phyloP scores from a whole-genome alignment of 495 filamentous ascomycete species.

The Trypethelium eluteriae region DNA sequence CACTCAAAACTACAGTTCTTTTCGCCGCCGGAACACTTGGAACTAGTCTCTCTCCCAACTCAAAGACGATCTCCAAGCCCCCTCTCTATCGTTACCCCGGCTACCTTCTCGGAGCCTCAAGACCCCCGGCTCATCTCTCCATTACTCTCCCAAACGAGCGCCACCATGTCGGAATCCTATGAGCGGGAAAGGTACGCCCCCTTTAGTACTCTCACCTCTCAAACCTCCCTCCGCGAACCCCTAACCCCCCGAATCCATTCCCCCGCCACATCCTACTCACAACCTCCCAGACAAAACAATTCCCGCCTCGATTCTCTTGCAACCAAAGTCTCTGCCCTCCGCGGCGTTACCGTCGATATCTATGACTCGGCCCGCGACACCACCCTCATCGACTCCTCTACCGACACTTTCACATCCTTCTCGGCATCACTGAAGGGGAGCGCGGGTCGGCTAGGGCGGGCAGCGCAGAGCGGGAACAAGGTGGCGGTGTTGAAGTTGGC shows the following conservation, averaged over 20 bases:
- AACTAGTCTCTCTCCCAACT: background rate
- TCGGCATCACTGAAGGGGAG: slow-evolving; percentile 69
- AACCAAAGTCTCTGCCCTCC: slow-evolving; percentile 80
- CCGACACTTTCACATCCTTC: slow-evolving; percentile 59
- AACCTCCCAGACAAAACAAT: slow-evolving; percentile 72
- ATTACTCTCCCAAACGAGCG: background rate
- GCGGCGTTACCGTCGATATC: slow-evolving; percentile 96
- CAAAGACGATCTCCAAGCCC: background rate
- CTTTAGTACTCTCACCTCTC: slow-evolving; percentile 1
- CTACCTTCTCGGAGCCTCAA: background rate
- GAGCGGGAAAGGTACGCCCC: slow-evolving; percentile 69
- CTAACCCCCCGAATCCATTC: background rate
- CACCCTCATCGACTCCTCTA: slow-evolving; percentile 73
- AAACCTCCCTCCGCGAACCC: background rate
- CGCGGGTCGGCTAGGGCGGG: slow-evolving; percentile 76
- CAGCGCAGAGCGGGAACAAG: slow-evolving; percentile 86
- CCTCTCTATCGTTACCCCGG: background rate
- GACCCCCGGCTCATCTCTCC: background rate
- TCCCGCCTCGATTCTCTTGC: slow-evolving; percentile 85
- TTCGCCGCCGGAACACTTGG: background rate
- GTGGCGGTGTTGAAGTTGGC: slow-evolving; percentile 83
- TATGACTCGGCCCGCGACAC: slow-evolving; percentile 89
- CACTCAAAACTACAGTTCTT: background rate
- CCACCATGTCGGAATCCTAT: slow-evolving; percentile 83
- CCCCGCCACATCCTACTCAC: slow-evolving; percentile 11